Evolutionary conservation across 352 stramenopile species (phyloP).

Genomic region (Pythium utonaiense): DNA sequence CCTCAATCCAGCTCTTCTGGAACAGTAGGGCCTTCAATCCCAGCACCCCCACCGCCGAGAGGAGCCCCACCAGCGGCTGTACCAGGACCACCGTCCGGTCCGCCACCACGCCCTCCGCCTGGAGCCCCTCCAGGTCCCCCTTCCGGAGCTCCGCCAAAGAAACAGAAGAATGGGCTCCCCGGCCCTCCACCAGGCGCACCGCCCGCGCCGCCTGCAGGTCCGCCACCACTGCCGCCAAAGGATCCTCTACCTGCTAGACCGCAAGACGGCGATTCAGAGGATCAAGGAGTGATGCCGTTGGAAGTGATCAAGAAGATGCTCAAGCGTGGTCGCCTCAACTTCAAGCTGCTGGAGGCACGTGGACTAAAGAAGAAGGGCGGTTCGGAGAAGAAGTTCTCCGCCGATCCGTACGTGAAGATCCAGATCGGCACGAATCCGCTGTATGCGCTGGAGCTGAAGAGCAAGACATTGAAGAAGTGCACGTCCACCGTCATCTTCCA

Average conservation of each 20-base stretch:
- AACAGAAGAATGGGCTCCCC: conserved; percentile 26
- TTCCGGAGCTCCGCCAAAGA: conserved; percentile 26
- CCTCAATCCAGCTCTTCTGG: conserved; percentile 7
- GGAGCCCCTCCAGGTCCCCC: conserved; percentile 32
- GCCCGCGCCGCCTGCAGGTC: conserved; percentile 40
- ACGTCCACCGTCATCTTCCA: conserved; percentile 79
- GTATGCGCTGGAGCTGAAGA: conserved; percentile 66
- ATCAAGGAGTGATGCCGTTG: background rate
- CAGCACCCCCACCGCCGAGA: conserved; percentile 17
- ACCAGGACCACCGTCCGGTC: conserved; percentile 13
- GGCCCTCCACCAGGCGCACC: conserved; percentile 43
- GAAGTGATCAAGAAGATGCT: conserved; percentile 48
- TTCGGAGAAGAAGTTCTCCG: conserved; percentile 65
- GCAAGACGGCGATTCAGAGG: background rate
- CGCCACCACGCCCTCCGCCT: conserved; percentile 23
- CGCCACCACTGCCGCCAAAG: conserved; percentile 49
- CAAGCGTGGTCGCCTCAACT: conserved; percentile 57
- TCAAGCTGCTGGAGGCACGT: conserved; percentile 68
- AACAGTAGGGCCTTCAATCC: conserved; percentile 7
- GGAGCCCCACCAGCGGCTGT: background rate
- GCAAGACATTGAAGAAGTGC: conserved; percentile 81
- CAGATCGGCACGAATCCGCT: conserved; percentile 72
- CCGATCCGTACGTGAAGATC: conserved; percentile 83
- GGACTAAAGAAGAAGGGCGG: conserved; percentile 55
- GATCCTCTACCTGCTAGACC: conserved; percentile 32